Evolutionary conservation across 2,329 filamentous ascomycete genomes (phyloP).

Genomic region (Cylindrodendrum hubeiense): DNA sequence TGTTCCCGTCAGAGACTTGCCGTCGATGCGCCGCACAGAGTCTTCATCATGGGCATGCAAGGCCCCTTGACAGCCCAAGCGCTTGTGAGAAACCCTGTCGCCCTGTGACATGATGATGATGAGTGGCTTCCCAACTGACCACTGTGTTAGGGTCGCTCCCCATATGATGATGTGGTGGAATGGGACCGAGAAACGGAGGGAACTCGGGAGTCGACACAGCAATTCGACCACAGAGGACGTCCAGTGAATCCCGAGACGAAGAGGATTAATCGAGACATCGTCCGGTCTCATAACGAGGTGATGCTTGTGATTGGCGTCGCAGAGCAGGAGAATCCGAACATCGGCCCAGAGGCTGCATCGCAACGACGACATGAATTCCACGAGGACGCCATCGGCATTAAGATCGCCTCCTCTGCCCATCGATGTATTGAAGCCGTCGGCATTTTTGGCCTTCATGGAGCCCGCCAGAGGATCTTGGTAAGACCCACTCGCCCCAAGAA

Average conservation of each 20-base stretch:
- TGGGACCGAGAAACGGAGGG: constrained; percentile 60
- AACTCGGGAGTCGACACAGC: constrained; percentile 53
- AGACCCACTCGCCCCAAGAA: background rate
- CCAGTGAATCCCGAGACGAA: constrained; percentile 68
- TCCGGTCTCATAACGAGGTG: constrained; percentile 72
- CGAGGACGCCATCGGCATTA: constrained; percentile 60
- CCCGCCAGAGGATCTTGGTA: constrained; percentile 68
- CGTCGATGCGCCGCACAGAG: constrained; percentile 18
- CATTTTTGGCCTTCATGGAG: constrained; percentile 65
- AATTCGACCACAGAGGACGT: constrained; percentile 68
- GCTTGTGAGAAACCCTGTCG: constrained; percentile 55
- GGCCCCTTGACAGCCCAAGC: constrained; percentile 69
- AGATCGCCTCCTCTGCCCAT: constrained; percentile 50
- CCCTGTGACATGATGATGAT: background rate
- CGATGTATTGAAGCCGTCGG: constrained; percentile 55
- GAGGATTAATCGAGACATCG: constrained; percentile 67
- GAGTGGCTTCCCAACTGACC: constrained; percentile 17
- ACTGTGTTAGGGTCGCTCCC: constrained; percentile 65
- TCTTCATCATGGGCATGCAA: constrained; percentile 62
- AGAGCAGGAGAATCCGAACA: constrained; percentile 63
- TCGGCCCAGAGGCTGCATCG: constrained; percentile 55
- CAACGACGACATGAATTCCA: constrained; percentile 59
- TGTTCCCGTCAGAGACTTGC: background rate
- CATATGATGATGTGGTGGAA: constrained; percentile 68
- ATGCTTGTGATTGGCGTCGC: constrained; percentile 74